Evolutionary conservation across 345 rosid species (phyloP).

Genomic region (Psidium guajava): DNA sequence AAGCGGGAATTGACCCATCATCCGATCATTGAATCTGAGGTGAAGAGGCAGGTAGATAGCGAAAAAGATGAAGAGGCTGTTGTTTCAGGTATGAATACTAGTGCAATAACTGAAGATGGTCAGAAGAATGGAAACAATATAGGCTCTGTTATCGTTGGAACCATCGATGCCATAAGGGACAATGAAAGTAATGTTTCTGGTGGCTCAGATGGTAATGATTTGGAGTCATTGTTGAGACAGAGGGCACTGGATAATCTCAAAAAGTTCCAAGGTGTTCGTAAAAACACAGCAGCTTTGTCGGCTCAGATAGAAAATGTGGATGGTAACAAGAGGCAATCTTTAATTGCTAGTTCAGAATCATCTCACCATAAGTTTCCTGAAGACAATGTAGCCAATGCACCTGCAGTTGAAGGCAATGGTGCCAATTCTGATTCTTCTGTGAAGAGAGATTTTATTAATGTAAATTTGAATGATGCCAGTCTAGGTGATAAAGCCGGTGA

Average conservation of each 20-base stretch:
- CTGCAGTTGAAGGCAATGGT: background rate
- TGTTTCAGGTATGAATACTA: constrained; percentile 6
- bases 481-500: background rate
- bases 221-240: constrained; percentile 56
- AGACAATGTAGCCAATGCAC: constrained; percentile 6
- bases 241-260: constrained; percentile 73
- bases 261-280: constrained; percentile 38
- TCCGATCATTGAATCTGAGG: constrained; percentile 8
- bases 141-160: constrained; percentile 9
- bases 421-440: background rate
- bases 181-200: constrained; percentile 12
- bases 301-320: constrained; percentile 6
- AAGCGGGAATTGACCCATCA: constrained; percentile 15
- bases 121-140: constrained; percentile 6
- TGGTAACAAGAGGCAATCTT: constrained; percentile 5
- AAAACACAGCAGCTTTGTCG: constrained; percentile 2
- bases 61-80: constrained; percentile 20
- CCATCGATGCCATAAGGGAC: constrained; percentile 4
- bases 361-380: constrained; percentile 5
- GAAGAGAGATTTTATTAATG: background rate
- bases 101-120: constrained; percentile 1
- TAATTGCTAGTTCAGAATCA: constrained; percentile 6
- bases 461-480: constrained; percentile 1
- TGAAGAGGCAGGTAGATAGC: constrained; percentile 8
- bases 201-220: constrained; percentile 22